phyloP scores from a whole-genome alignment of 495 filamentous ascomycete species.

The Platismatia glauca region DNA sequence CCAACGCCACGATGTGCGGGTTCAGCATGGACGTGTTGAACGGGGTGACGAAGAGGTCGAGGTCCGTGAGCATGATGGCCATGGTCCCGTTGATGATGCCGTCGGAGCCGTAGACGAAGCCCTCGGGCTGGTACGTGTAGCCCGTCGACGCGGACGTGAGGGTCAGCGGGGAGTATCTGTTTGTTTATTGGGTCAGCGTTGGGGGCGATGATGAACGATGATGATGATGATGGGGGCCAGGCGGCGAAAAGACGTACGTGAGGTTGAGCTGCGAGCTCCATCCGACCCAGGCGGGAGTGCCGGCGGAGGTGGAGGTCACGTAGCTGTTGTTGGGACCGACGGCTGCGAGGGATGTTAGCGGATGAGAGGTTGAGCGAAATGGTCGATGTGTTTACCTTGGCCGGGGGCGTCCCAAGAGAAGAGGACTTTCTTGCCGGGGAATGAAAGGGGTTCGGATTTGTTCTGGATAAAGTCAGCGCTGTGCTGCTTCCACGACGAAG shows the following conservation, averaged over 20 bases:
- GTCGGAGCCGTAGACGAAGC: constrained; percentile 53
- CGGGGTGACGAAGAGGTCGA: constrained; percentile 57
- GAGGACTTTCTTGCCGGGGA: constrained; percentile 62
- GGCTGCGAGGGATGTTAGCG: not conserved
- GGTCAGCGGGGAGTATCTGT: constrained; percentile 53
- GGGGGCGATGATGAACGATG: no score
- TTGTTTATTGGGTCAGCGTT: no score
- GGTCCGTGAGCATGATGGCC: constrained; percentile 69
- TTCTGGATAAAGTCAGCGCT: constrained; percentile 29
- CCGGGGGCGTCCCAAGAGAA: constrained; percentile 69
- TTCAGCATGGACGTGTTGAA: constrained; percentile 71
- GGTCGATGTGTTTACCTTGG: constrained; percentile 14
- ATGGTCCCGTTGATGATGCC: constrained; percentile 71
- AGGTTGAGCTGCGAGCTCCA: constrained; percentile 82
- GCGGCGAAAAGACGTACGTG: constrained; percentile 49
- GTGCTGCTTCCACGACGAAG: fast-evolving
- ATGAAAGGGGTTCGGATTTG: constrained; percentile 58
- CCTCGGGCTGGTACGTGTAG: constrained; percentile 59
- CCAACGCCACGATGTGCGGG: constrained; percentile 65
- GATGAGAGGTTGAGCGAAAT: not conserved
- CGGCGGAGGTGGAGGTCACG: constrained; percentile 53
- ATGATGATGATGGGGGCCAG: no score
- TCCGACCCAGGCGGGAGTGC: constrained; percentile 54
- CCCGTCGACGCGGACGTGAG: constrained; percentile 47
- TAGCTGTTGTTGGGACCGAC: constrained; percentile 81